These are phyloP conservation scores for Syzygium aromaticum DNA, from an alignment of 345 rosid genomes.

Conservation along the genomic window DNA sequence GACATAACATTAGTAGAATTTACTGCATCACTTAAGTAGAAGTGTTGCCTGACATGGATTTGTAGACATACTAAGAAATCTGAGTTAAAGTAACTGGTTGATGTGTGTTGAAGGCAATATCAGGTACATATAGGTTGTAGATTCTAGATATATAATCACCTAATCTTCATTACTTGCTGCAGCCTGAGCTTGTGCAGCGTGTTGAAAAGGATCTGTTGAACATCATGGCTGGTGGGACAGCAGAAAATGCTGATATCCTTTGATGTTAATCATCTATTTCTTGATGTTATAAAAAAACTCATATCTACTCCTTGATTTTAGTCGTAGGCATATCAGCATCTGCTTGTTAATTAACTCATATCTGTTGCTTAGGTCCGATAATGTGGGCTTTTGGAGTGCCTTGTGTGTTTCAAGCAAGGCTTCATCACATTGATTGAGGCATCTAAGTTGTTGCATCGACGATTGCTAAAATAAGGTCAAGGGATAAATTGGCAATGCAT, in stretches of 20 bases:
- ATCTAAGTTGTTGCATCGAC: not conserved
- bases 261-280: not conserved
- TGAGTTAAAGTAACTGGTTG: not conserved
- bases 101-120: not conserved
- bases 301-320: not conserved
- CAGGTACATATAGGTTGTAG: not conserved
- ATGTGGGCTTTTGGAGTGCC: not conserved
- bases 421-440: not conserved
- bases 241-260: constrained; percentile 76
- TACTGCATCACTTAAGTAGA: not conserved
- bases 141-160: not conserved
- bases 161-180: constrained; percentile 14
- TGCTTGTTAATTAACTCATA: not conserved
- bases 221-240: constrained; percentile 82
- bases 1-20: not conserved
- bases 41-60: not conserved
- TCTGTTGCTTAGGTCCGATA: not conserved
- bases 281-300: not conserved
- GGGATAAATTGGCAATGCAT: not conserved
- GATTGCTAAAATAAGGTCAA: not conserved
- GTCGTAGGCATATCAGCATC: not conserved
- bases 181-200: constrained; percentile 97
- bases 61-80: not conserved
- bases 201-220: constrained; percentile 84
- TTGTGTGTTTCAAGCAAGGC: not conserved